Base-by-base conservation (phyloP, 768 basidiomycete species). In the Trametes punicea region DNA sequence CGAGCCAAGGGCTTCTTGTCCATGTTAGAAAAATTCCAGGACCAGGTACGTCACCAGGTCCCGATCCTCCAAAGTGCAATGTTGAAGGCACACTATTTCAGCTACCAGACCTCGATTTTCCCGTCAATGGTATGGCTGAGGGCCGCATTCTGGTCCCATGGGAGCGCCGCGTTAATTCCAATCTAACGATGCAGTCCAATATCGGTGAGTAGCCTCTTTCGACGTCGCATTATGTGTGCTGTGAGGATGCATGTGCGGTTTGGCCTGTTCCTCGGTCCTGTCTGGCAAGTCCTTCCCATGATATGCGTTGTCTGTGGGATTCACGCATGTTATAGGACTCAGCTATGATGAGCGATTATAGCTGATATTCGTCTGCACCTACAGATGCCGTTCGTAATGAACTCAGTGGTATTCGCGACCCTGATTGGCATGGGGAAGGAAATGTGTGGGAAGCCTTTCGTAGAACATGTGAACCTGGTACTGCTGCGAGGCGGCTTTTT, bases 371-470 rank as follows among this genome's bases (percentile, higher is more conserved):
- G n/a, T 36, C 29, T 47, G 30, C n/a, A n/a, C n/a, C 20, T 15
- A 48, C 63, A 78, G 86, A 65, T 48, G 84, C 80, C 23, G 73
- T 85, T 46, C 72, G 57, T 41, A 62, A 54, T 16, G 66, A 65
- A 27, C 51, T 65, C n/a, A 64, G 63, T 39, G 66, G 64, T 11
- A 71, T 73, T 16, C 93, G 94, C 66, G 75, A 79, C 34, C 81
- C 92, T 8, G 93, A 95, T 70, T 99, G 97, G 97, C 74, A 74
- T 27, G 83, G 85, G 10, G 75, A 84, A 41, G 93, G 95, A 3
- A 87, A 75, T 46, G 89, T 97, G 44, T 98, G 97, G 97, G 93
- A 98, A 56, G 85, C 92, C 0, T 97, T 86, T 77, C 83, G 96
- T 13, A 83, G 93, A n/a, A 93, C 94, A 0, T 99, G 97, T 69